Percentiles rank a stretch among this genome's conserved stretches.
These are phyloP conservation scores for Candida qinlingensis DNA, from an alignment of 805 yeast species.

Conservation along the genomic window DNA sequence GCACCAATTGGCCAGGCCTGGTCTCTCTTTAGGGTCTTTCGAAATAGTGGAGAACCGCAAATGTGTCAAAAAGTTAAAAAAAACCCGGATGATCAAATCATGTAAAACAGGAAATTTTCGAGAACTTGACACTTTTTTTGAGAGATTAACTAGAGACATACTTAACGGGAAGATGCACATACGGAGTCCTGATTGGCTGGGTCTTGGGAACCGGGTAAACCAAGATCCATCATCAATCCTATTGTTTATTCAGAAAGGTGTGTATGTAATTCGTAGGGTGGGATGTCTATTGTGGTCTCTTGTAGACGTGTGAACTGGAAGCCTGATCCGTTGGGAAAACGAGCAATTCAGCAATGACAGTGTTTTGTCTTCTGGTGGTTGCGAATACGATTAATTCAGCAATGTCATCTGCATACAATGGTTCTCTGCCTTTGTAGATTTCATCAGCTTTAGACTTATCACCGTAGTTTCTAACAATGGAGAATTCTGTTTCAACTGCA, in stretches of 20 bases:
- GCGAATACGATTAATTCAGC: constrained; percentile 35
- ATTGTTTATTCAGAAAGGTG: too few species aligned
- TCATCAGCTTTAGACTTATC: constrained; percentile 48
- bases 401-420: constrained; percentile 51
- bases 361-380: constrained; percentile 51
- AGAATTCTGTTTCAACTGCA: constrained; percentile 64
- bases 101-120: background rate
- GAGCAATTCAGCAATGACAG: constrained; percentile 68
- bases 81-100: background rate
- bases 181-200: background rate
- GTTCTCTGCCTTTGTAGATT: constrained; percentile 52
- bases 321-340: constrained; percentile 88
- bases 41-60: background rate
- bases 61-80: background rate
- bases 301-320: constrained; percentile 45
- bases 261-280: too few species aligned
- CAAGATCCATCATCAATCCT: too few species aligned
- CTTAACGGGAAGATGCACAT: too few species aligned
- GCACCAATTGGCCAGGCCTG: background rate
- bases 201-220: too few species aligned
- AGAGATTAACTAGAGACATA: background rate
- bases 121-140: background rate
- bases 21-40: background rate
- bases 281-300: constrained; percentile 41
- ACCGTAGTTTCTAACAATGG: constrained; percentile 54